These are phyloP conservation scores for Globisporangium paddicum DNA, from an alignment of 352 stramenopile species.

Conservation along the genomic window DNA sequence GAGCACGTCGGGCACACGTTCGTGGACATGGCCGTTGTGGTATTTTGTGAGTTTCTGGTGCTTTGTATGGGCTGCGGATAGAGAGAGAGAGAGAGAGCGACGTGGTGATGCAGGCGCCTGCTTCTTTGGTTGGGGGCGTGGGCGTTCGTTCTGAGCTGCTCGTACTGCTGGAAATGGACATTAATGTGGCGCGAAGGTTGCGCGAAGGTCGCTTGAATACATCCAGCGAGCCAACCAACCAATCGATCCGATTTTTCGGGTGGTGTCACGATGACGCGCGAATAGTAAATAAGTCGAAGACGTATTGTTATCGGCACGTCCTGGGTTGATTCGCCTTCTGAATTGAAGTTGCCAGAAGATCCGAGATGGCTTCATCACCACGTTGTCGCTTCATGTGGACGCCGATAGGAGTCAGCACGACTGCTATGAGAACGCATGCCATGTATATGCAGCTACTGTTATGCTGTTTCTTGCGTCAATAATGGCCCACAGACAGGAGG, in stretches of 20 bases:
- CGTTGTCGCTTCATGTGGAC: too few species aligned
- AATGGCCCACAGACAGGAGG: too few species aligned
- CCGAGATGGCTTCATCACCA: not conserved
- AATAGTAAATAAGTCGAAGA: not conserved
- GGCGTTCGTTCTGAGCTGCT: constrained; percentile 6
- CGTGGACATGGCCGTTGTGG: constrained; percentile 17
- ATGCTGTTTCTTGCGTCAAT: too few species aligned
- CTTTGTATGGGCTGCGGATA: not conserved
- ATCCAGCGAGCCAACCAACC: constrained; percentile 18
- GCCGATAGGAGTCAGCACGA: too few species aligned
- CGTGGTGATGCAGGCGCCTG: constrained; percentile 7
- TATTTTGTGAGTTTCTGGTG: not conserved
- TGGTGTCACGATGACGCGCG: not conserved
- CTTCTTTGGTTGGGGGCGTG: not conserved
- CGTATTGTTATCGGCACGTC: not conserved
- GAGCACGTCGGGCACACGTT: constrained; percentile 93
- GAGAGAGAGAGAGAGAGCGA: not conserved
- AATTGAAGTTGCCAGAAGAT: constrained; percentile 4
- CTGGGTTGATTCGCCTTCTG: not conserved
- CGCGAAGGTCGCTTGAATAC: constrained; percentile 9
- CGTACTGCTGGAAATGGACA: not conserved
- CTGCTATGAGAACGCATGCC: too few species aligned
- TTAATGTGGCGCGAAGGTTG: constrained; percentile 11
- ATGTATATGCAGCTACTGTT: too few species aligned
- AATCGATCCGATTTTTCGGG: constrained; percentile 9